Conservation (phyloP, 208 protist genomes). For the Leptomonas pyrrhocoris region DNA sequence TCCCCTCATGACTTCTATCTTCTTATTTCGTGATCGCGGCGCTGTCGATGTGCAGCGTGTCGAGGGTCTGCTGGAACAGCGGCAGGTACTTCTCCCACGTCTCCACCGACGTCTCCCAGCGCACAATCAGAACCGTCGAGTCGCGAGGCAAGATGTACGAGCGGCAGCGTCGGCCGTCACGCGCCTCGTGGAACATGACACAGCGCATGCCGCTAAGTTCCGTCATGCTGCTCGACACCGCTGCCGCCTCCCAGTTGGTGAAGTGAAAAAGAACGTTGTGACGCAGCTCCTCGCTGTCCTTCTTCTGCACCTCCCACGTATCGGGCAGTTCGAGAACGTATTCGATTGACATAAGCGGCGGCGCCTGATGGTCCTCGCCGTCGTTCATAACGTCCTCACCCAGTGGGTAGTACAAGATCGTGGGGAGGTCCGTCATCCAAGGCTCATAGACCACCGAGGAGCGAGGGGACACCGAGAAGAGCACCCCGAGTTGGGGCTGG, state of each 20-base stretch:
- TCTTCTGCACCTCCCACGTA: constrained; percentile 47
- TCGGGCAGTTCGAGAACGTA: constrained; percentile 40
- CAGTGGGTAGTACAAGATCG: constrained; percentile 61
- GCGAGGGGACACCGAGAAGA: constrained; percentile 51
- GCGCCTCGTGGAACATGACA: constrained; percentile 54
- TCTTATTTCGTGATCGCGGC: constrained; percentile 7
- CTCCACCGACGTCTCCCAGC: constrained; percentile 49
- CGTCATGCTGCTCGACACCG: constrained; percentile 33
- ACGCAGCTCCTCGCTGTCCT: constrained; percentile 55
- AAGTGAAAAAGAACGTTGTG: constrained; percentile 72
- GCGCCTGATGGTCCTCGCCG: background rate
- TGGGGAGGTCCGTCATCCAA: constrained; percentile 44
- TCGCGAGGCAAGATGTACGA: constrained; percentile 56
- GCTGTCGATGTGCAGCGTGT: constrained; percentile 65
- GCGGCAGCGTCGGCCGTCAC: constrained; percentile 50
- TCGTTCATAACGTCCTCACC: constrained; percentile 21
- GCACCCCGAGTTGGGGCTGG: constrained; percentile 47
- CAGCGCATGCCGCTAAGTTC: constrained; percentile 52
- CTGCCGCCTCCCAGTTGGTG: constrained; percentile 45
- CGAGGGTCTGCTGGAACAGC: constrained; percentile 56
- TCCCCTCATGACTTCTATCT: background rate
- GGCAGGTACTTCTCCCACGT: constrained; percentile 48
- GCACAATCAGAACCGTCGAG: constrained; percentile 46
- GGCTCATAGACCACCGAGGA: constrained; percentile 51
- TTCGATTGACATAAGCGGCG: constrained; percentile 37